phyloP scores from a whole-genome alignment of 345 rosid species.

The Draba incana region DNA sequence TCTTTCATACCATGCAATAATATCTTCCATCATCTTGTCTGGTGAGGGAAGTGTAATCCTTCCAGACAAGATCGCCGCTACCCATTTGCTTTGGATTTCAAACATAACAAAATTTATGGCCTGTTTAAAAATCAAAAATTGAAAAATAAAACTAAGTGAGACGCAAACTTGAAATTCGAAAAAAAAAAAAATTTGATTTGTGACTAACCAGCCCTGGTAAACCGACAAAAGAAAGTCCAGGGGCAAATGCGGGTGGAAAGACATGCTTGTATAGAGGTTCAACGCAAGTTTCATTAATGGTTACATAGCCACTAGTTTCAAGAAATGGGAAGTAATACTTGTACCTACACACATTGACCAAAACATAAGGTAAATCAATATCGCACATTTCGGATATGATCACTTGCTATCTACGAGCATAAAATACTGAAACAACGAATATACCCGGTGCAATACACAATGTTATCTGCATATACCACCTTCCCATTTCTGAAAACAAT shows the following conservation, averaged over 20 bases:
- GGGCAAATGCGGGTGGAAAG: slow-evolving; percentile 70
- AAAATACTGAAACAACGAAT: background rate
- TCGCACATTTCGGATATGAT: background rate
- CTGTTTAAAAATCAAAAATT: background rate
- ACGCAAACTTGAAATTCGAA: background rate
- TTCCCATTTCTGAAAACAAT: slow-evolving; percentile 64
- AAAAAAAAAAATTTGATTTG: background rate
- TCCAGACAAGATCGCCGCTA: slow-evolving; percentile 30
- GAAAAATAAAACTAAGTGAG: background rate
- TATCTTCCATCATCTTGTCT: slow-evolving; percentile 44
- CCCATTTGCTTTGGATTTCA: slow-evolving; percentile 40
- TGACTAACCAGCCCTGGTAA: slow-evolving; percentile 67
- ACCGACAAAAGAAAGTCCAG: slow-evolving; percentile 74
- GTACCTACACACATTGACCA: slow-evolving; percentile 51
- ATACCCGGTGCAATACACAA: slow-evolving; percentile 84
- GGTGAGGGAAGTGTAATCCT: slow-evolving; percentile 27
- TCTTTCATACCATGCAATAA: slow-evolving; percentile 43
- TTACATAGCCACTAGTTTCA: slow-evolving; percentile 63
- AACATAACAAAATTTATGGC: slow-evolving; percentile 3
- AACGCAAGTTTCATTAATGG: slow-evolving; percentile 67
- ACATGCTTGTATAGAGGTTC: slow-evolving; percentile 77
- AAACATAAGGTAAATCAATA: background rate
- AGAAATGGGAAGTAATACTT: slow-evolving; percentile 81
- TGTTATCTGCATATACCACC: slow-evolving; percentile 50
- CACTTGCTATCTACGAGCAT: background rate